Evolutionary conservation across 148 eudicot genomes (phyloP).

Genomic region (Chenopodium formosanum): DNA sequence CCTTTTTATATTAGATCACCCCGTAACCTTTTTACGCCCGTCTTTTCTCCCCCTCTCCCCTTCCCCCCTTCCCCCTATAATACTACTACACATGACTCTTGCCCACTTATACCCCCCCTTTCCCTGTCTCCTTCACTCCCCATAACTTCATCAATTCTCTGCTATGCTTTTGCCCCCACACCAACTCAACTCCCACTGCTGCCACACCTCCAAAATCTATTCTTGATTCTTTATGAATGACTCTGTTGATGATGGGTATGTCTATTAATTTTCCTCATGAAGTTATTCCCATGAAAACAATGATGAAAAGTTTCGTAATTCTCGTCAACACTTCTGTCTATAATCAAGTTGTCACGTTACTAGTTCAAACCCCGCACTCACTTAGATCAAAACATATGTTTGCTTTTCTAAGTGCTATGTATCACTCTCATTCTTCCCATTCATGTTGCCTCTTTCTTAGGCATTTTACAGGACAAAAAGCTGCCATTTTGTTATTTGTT

Average conservation of each 20-base stretch:
- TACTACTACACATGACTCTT: conserved; percentile 15
- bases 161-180: conserved; percentile 33
- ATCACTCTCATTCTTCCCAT: conserved; percentile 18
- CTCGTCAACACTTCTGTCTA: neutral
- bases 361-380: too few species aligned
- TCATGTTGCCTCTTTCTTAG: neutral
- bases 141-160: conserved; percentile 22
- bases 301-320: neutral
- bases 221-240: neutral
- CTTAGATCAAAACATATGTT: neutral
- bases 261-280: neutral
- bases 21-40: neutral
- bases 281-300: too few species aligned
- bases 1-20: neutral
- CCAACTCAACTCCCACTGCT: conserved; percentile 24
- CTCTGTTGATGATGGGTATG: conserved; percentile 20
- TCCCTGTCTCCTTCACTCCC: conserved; percentile 14
- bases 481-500: neutral
- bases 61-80: conserved; percentile 21
- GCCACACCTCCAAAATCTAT: conserved; percentile 2
- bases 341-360: neutral
- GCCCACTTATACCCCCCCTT: conserved; percentile 20
- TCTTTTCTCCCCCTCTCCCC: neutral
- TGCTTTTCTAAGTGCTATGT: neutral
- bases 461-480: conserved; percentile 3